Percentiles rank a stretch among this genome's conserved stretches.
These are phyloP conservation scores for Chaetomium strumarium DNA, from an alignment of 2,329 filamentous ascomycete species.

Conservation along the genomic window DNA sequence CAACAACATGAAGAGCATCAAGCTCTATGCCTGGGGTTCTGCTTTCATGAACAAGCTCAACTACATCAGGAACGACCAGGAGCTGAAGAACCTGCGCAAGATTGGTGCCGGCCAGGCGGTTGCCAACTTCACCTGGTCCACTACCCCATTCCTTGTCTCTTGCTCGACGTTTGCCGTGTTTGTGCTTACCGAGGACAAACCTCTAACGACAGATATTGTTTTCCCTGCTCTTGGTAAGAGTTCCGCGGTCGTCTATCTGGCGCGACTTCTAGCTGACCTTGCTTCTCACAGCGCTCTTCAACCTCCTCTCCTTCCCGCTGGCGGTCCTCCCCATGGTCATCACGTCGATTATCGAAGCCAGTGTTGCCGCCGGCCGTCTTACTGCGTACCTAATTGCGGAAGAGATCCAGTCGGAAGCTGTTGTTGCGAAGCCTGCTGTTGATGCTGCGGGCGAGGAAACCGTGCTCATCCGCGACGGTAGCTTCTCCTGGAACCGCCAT, in stretches of 20 bases:
- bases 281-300: constrained; percentile 69
- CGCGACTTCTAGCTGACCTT: background rate
- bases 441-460: constrained; percentile 78
- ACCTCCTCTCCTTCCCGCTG: constrained; percentile 89
- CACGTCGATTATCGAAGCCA: constrained; percentile 89
- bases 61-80: constrained; percentile 89
- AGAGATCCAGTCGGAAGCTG: constrained; percentile 81
- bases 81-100: constrained; percentile 90
- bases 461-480: constrained; percentile 74
- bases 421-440: constrained; percentile 62
- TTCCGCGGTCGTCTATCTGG: background rate
- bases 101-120: constrained; percentile 92
- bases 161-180: constrained; percentile 95
- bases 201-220: constrained; percentile 88
- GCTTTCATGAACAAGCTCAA: constrained; percentile 98
- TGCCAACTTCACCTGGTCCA: constrained; percentile 97
- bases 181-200: constrained; percentile 72
- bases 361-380: constrained; percentile 82
- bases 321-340: constrained; percentile 97
- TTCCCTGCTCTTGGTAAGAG: constrained; percentile 66
- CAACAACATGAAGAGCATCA: constrained; percentile 99
- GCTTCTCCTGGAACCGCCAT: constrained; percentile 92
- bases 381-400: constrained; percentile 81
- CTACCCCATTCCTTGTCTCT: constrained; percentile 93
- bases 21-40: constrained; percentile 94